Evolutionary conservation across 2,329 filamentous ascomycete species (phyloP).

Genomic region (Fusarium penzigii): DNA sequence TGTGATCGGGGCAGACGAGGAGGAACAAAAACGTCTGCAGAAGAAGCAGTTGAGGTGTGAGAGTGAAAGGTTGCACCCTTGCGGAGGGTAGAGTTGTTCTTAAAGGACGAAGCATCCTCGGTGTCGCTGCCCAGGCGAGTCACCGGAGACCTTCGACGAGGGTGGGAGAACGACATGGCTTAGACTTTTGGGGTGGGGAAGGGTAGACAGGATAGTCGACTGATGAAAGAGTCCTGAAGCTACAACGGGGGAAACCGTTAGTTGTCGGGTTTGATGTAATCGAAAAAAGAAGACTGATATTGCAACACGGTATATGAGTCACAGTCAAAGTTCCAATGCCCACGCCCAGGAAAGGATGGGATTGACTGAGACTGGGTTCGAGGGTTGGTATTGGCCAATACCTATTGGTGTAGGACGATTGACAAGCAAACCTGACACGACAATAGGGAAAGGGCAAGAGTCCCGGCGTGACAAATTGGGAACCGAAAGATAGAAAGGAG

Average conservation of each 20-base stretch:
- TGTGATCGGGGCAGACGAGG: slow-evolving; percentile 66
- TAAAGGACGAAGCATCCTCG: slow-evolving; percentile 36
- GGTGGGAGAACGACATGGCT: slow-evolving; percentile 52
- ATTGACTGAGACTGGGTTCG: slow-evolving; percentile 22
- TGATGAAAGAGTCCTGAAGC: slow-evolving; percentile 36
- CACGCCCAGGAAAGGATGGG: slow-evolving; percentile 20
- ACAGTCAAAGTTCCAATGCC: slow-evolving; percentile 32
- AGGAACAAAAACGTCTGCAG: slow-evolving; percentile 47
- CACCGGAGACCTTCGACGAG: slow-evolving; percentile 48
- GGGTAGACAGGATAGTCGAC: slow-evolving; percentile 25
- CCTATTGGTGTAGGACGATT: slow-evolving; percentile 10
- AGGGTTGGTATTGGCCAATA: slow-evolving; percentile 25
- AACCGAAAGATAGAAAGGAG: slow-evolving; percentile 18
- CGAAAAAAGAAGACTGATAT: slow-evolving; percentile 25
- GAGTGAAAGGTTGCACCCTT: slow-evolving; percentile 72
- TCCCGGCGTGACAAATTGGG: slow-evolving; percentile 7
- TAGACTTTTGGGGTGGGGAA: slow-evolving; percentile 37
- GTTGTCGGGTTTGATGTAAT: slow-evolving; percentile 28
- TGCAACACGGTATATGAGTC: slow-evolving; percentile 34
- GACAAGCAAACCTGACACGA: slow-evolving; percentile 1
- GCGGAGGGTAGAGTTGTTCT: slow-evolving; percentile 52
- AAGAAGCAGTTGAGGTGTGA: slow-evolving; percentile 45
- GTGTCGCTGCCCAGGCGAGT: slow-evolving; percentile 38
- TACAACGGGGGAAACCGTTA: slow-evolving; percentile 32
- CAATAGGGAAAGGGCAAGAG: slow-evolving; percentile 6